Conservation (phyloP, 78 protist species). For the Dictyostelium brefeldianum region DNA sequence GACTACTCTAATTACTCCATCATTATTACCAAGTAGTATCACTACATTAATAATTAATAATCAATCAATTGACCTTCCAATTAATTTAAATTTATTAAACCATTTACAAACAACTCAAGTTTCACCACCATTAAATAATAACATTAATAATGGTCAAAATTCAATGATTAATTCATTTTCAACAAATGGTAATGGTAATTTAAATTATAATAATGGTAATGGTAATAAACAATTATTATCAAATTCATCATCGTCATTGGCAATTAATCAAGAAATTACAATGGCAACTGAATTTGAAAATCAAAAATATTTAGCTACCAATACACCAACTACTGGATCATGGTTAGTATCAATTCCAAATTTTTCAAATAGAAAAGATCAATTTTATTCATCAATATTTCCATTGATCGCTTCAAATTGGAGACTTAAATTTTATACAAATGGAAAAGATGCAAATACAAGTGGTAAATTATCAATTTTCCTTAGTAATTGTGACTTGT, state of each 20-base stretch:
- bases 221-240: neutral
- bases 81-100: neutral
- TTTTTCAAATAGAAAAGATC: conserved; percentile 8
- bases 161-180: no score
- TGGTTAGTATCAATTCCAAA: neutral
- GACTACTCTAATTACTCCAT: neutral
- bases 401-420: conserved; percentile 8
- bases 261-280: neutral
- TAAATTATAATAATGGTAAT: no score
- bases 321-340: neutral
- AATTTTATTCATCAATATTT: neutral
- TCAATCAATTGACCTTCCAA: neutral
- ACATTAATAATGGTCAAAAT: no score
- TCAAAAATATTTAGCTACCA: neutral
- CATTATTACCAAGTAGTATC: neutral
- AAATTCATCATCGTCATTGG: neutral
- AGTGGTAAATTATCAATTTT: neutral
- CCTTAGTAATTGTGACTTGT: neutral
- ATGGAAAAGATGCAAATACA: neutral
- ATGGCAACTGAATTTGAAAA: neutral
- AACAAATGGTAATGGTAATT: no score
- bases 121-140: neutral
- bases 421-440: neutral
- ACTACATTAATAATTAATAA: neutral
- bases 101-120: neutral